Percentiles rank a stretch among this genome's conserved stretches.
These are phyloP conservation scores for Poa pratensis DNA, from an alignment of 176 grass and related monocot species.

Conservation along the genomic window DNA sequence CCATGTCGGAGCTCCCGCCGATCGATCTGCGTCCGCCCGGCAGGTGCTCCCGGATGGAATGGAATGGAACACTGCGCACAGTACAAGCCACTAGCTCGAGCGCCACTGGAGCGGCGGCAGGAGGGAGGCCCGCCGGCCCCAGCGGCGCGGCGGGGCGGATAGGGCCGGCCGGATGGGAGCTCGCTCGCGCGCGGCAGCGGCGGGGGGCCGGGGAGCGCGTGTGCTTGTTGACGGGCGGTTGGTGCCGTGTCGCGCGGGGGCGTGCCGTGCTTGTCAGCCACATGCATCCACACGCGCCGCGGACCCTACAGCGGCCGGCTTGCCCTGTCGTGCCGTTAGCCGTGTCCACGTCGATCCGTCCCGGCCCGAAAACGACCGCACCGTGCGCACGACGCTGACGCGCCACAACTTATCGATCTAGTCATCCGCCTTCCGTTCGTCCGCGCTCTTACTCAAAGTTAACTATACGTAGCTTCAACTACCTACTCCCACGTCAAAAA, in stretches of 20 bases:
- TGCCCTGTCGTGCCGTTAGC: slow-evolving; percentile 41
- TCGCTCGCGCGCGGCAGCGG: too few relatives aligned
- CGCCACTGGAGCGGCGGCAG: too few relatives aligned
- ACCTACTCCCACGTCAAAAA: too few relatives aligned
- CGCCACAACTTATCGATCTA: too few relatives aligned
- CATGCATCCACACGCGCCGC: background rate
- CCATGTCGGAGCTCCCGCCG: too few relatives aligned
- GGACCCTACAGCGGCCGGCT: background rate
- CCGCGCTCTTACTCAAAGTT: too few relatives aligned
- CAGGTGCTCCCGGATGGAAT: too few relatives aligned
- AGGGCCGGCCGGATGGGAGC: background rate
- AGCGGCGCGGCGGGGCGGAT: background rate
- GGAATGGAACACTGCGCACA: too few relatives aligned
- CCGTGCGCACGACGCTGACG: background rate
- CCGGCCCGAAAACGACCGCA: slow-evolving; percentile 27
- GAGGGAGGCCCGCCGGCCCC: background rate
- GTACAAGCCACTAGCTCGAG: too few relatives aligned
- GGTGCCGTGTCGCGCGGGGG: slow-evolving; percentile 66
- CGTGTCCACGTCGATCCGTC: slow-evolving; percentile 40
- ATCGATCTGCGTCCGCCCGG: too few relatives aligned
- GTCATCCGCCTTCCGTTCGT: too few relatives aligned
- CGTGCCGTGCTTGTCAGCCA: slow-evolving; percentile 33
- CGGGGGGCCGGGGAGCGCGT: background rate
- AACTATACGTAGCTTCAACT: too few relatives aligned
- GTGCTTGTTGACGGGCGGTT: slow-evolving; percentile 10